Evolutionary conservation across 2,329 filamentous ascomycete species (phyloP).

Genomic region (Apiospora rasikravindrae): DNA sequence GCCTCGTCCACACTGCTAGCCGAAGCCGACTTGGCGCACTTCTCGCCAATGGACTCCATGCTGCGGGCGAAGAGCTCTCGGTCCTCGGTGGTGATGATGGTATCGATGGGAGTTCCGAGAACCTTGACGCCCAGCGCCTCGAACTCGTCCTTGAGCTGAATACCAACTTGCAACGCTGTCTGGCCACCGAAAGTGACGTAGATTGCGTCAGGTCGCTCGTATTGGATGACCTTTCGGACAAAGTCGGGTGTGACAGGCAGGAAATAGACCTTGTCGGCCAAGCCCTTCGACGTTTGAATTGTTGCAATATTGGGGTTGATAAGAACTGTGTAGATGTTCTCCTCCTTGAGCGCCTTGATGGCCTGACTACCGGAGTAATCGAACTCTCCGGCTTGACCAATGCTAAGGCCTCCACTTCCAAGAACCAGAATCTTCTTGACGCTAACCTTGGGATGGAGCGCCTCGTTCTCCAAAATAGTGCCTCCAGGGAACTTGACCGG

Average conservation of each 20-base stretch:
- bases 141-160: slow-evolving; percentile 97
- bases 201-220: slow-evolving; percentile 94
- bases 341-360: slow-evolving; percentile 97
- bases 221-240: slow-evolving; percentile 94
- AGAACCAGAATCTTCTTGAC: slow-evolving; percentile 96
- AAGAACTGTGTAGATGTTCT: slow-evolving; percentile 95
- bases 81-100: slow-evolving; percentile 98
- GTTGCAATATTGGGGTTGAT: slow-evolving; percentile 99
- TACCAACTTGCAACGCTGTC: slow-evolving; percentile 94
- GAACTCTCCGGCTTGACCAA: slow-evolving; percentile 97
- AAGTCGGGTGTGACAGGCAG: slow-evolving; percentile 96
- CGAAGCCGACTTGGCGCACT: slow-evolving; percentile 96
- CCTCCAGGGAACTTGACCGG: slow-evolving; percentile 90
- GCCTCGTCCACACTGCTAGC: slow-evolving; percentile 89
- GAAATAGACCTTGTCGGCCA: slow-evolving; percentile 99
- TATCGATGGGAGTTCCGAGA: slow-evolving; percentile 94
- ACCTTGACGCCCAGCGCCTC: slow-evolving; percentile 91
- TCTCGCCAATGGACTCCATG: slow-evolving; percentile 98
- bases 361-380: slow-evolving; percentile 98
- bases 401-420: slow-evolving; percentile 92
- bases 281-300: slow-evolving; percentile 96
- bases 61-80: slow-evolving; percentile 95
- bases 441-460: slow-evolving; percentile 75
- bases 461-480: slow-evolving; percentile 77
- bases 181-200: slow-evolving; percentile 98